phyloP scores from a whole-genome alignment of 257 asterid species.

The Solanum clarkiae region DNA sequence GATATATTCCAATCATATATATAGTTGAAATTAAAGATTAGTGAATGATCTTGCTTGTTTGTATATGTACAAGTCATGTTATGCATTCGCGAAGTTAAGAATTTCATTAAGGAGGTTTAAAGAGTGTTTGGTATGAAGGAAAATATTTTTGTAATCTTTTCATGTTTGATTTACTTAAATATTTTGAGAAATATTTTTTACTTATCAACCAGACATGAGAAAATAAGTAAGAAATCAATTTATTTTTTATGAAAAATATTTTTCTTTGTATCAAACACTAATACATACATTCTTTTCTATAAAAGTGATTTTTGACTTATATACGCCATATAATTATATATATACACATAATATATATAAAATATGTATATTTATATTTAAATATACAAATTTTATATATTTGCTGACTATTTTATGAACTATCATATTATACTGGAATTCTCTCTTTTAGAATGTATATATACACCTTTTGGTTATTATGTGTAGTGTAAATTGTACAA shows the following conservation, averaged over 20 bases:
- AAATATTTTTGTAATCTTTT: no score
- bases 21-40: neutral
- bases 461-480: neutral
- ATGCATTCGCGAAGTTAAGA: neutral
- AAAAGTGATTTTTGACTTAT: neutral
- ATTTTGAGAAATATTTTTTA: no score
- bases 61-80: neutral
- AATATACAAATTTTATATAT: neutral
- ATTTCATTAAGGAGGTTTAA: accelerated
- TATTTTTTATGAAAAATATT: no score
- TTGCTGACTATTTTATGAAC: neutral
- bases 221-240: no score
- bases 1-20: neutral
- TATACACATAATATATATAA: neutral
- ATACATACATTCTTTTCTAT: neutral
- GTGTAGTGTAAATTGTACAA: neutral
- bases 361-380: neutral
- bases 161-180: no score
- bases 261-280: no score
- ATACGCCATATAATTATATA: neutral
- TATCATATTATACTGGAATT: neutral
- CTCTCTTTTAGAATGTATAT: neutral
- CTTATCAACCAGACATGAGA: no score
- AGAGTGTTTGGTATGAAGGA: no score
- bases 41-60: neutral